Percentiles rank a stretch among this genome's conserved stretches.
phyloP scores from a whole-genome alignment of 148 eudicot species.

The Heliamphora exappendiculata region DNA sequence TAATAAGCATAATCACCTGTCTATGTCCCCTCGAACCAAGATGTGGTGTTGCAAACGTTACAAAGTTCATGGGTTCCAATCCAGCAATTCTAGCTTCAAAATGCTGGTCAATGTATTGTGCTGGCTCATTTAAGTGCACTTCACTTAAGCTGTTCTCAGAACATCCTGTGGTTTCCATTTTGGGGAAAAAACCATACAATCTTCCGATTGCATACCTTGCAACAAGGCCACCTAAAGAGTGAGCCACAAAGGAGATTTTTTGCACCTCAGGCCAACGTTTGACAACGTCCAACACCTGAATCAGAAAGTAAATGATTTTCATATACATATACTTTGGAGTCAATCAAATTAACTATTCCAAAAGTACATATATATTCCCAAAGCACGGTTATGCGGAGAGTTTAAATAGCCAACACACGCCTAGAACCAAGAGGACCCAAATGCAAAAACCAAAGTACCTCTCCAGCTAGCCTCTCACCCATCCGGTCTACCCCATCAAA shows the following conservation, averaged over 20 bases:
- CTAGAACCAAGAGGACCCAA: conserved; percentile 8
- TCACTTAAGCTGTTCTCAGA: conserved; percentile 19
- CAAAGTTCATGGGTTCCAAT: conserved; percentile 74
- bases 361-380: neutral
- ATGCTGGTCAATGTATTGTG: conserved; percentile 18
- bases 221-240: conserved; percentile 91
- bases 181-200: conserved; percentile 36
- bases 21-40: conserved; percentile 86
- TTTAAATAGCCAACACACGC: neutral
- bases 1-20: conserved; percentile 52
- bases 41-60: conserved; percentile 93
- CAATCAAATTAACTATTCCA: neutral
- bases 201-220: conserved; percentile 83
- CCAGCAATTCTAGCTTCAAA: conserved; percentile 57
- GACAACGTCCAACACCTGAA: conserved; percentile 65
- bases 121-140: conserved; percentile 19
- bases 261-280: conserved; percentile 51
- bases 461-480: conserved; percentile 89
- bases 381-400: neutral
- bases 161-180: conserved; percentile 8
- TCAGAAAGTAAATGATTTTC: conserved; percentile 10
- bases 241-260: conserved; percentile 85
- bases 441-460: conserved; percentile 53
- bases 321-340: neutral
- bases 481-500: conserved; percentile 89